These are phyloP conservation scores for Wickerhamiella alocasiicola DNA, from an alignment of 805 yeast genomes.

Conservation along the genomic window DNA sequence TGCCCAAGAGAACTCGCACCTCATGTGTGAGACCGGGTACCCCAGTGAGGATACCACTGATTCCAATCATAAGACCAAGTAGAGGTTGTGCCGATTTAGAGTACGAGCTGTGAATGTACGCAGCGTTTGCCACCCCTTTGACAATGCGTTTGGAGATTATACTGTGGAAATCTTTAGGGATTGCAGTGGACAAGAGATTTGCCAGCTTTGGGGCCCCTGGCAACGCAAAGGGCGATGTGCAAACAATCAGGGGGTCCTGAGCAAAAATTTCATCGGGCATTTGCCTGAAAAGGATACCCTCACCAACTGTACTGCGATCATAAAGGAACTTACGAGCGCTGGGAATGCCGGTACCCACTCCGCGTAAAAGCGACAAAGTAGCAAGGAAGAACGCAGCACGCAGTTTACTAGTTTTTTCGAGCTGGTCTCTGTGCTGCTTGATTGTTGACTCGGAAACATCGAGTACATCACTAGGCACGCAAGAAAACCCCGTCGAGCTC, in stretches of 20 bases:
- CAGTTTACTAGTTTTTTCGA: neutral
- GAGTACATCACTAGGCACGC: constrained; percentile 3
- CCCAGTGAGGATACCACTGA: constrained; percentile 64
- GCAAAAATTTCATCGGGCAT: constrained; percentile 44
- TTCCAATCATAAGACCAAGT: constrained; percentile 59
- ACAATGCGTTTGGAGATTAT: constrained; percentile 48
- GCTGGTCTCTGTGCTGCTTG: neutral
- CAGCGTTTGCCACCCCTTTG: constrained; percentile 60
- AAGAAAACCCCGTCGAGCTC: constrained; percentile 7
- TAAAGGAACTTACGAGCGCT: constrained; percentile 50
- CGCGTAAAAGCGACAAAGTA: constrained; percentile 1
- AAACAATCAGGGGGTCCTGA: constrained; percentile 58
- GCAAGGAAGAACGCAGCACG: constrained; percentile 9
- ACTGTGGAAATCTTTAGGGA: constrained; percentile 48
- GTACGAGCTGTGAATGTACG: constrained; percentile 65
- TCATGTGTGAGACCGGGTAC: constrained; percentile 65
- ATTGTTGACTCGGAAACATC: neutral
- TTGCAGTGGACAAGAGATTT: constrained; percentile 40
- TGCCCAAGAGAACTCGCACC: constrained; percentile 56
- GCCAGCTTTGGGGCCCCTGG: constrained; percentile 46
- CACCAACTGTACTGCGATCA: constrained; percentile 68
- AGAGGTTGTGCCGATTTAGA: constrained; percentile 67
- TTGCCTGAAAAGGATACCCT: constrained; percentile 56
- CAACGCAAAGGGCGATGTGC: constrained; percentile 63
- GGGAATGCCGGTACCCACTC: constrained; percentile 37